These are phyloP conservation scores for Wickerhamiella brachini DNA, from an alignment of 805 yeast genomes.

Conservation along the genomic window DNA sequence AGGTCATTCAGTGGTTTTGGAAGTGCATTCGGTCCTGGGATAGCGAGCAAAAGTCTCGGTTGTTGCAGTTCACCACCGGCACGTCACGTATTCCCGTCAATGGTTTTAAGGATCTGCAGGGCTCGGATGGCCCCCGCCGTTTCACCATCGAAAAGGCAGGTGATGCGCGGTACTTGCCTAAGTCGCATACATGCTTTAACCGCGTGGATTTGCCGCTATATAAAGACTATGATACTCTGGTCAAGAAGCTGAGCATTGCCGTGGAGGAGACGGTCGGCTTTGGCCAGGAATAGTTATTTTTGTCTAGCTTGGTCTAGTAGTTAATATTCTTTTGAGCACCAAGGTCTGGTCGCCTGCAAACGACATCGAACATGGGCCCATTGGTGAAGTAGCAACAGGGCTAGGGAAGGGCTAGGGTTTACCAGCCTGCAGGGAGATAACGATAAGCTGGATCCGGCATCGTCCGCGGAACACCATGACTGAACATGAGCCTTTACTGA, in stretches of 20 bases:
- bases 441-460: neutral
- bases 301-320: neutral
- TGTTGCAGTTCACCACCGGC: conserved; percentile 96
- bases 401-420: neutral
- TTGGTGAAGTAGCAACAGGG: neutral
- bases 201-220: conserved; percentile 97
- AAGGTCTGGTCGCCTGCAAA: no score
- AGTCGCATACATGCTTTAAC: conserved; percentile 97
- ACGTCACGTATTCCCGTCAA: conserved; percentile 98
- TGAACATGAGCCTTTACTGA: neutral
- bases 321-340: neutral
- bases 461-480: neutral
- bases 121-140: conserved; percentile 98
- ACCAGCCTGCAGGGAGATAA: neutral
- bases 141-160: conserved; percentile 98
- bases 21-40: conserved; percentile 87
- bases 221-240: conserved; percentile 66
- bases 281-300: conserved; percentile 66
- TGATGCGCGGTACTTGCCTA: conserved; percentile 79
- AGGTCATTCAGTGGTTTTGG: conserved; percentile 99
- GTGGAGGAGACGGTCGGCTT: conserved; percentile 98
- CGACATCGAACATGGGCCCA: no score
- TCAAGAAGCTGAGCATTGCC: conserved; percentile 84
- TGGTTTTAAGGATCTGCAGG: conserved; percentile 97
- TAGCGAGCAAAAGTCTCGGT: conserved; percentile 87